These are phyloP conservation scores for Stevia rebaudiana DNA, from an alignment of 140 eudicot genomes.

Conservation along the genomic window DNA sequence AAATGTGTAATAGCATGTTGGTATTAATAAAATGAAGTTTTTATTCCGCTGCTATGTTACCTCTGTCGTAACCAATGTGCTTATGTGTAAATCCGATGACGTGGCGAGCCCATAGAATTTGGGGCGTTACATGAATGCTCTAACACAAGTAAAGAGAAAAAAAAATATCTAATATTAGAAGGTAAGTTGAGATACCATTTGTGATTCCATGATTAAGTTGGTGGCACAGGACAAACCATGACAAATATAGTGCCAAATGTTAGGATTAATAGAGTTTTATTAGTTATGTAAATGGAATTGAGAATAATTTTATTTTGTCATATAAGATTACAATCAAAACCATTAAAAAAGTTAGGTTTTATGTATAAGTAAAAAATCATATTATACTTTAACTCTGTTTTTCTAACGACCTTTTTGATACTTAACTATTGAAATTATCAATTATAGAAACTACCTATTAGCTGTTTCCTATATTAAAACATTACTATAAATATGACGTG, in stretches of 20 bases:
- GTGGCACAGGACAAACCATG: slow-evolving; percentile 25
- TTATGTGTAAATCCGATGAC: too few relatives aligned
- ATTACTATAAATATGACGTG: neutral
- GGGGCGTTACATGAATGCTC: too few relatives aligned
- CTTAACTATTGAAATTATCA: neutral
- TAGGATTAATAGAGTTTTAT: neutral
- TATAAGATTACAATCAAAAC: neutral
- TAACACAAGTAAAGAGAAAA: neutral
- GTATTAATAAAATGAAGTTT: too few relatives aligned
- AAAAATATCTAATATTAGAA: neutral
- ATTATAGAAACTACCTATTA: neutral
- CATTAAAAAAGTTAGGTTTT: neutral
- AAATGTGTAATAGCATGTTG: too few relatives aligned
- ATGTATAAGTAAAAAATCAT: neutral
- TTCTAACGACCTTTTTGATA: neutral
- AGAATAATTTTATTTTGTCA: neutral
- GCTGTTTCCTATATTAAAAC: neutral
- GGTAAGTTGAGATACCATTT: slow-evolving; percentile 11
- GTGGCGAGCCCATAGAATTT: too few relatives aligned
- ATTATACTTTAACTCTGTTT: neutral
- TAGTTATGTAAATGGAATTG: neutral
- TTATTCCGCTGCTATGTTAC: too few relatives aligned
- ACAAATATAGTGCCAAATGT: slow-evolving; percentile 1
- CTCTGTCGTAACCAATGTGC: too few relatives aligned
- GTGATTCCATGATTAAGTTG: slow-evolving; percentile 19